Percentiles rank a stretch among this genome's conserved stretches.
phyloP scores from a whole-genome alignment of 2,329 filamentous ascomycete species.

The Rutstroemia sp. region DNA sequence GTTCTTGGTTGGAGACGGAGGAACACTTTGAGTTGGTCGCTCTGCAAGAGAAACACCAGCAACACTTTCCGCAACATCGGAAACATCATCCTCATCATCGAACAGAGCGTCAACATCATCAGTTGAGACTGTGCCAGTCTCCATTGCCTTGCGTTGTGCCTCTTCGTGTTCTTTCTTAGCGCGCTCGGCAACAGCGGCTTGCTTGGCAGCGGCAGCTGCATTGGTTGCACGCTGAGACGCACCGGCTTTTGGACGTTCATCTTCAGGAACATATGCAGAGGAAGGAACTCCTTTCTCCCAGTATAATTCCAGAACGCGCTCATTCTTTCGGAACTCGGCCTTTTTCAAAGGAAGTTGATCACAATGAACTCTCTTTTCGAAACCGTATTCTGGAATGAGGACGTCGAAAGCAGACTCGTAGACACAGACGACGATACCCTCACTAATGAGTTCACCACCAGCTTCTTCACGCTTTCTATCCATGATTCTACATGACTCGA shows the following conservation, averaged over 20 bases:
- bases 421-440: slow-evolving; percentile 92
- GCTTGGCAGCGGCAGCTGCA: slow-evolving; percentile 66
- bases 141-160: slow-evolving; percentile 84
- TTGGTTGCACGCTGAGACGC: slow-evolving; percentile 67
- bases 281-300: slow-evolving; percentile 99
- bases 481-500: slow-evolving; percentile 94
- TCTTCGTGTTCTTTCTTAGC: slow-evolving; percentile 83
- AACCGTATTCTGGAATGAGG: slow-evolving; percentile 94
- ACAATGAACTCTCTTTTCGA: slow-evolving; percentile 98
- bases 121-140: slow-evolving; percentile 88
- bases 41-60: slow-evolving; percentile 84
- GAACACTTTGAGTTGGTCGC: slow-evolving; percentile 90
- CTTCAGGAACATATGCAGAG: slow-evolving; percentile 91
- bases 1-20: slow-evolving; percentile 78
- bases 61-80: slow-evolving; percentile 84
- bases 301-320: slow-evolving; percentile 89
- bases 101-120: slow-evolving; percentile 95
- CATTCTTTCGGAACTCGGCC: slow-evolving; percentile 97
- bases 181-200: slow-evolving; percentile 76
- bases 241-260: slow-evolving; percentile 84
- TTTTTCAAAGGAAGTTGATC: slow-evolving; percentile 97
- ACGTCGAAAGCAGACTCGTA: slow-evolving; percentile 99
- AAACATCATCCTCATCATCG: slow-evolving; percentile 76
- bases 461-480: slow-evolving; percentile 81
- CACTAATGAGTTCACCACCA: slow-evolving; percentile 86